Base-by-base conservation (phyloP, 805 yeast genomes). In the Candida hispaniensis region DNA sequence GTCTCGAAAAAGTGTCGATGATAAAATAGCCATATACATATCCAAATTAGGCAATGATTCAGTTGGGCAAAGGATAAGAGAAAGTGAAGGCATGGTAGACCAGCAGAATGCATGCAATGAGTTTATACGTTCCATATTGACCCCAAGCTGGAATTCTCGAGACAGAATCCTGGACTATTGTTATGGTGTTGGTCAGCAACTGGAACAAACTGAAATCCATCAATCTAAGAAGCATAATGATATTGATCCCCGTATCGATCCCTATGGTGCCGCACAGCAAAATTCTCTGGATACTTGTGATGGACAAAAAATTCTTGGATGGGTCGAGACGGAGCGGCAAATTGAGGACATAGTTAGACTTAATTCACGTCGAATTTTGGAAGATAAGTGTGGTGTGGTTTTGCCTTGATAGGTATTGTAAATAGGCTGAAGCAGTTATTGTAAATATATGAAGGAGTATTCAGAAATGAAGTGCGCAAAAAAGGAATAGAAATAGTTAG, bases 91-190 rank as follows among this genome's bases (percentile, higher is more conserved):
- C 6, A 23, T 17, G 28, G 24, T 28, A 1, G 36, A 28, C 8
- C 24, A 32, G 28, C 10, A 24, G 18, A 27, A 27, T 4, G 36
- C 39, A 4, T 34, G 39, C 12, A 17, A 27, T 16, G 39, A 27
- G 38, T 34, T 27, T 28, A 25, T 34, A 5, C 25, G 19, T 10
- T 11, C 33, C 14, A 36, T 34, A 19, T 36, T 34, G 16, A 6
- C 16, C n/a, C 39, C 39, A 2, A 36, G 25, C 4, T 34, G 39
- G 39, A 27, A 13, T 36, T 25, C 19, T 4, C 39, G 39, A 4
- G 38, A 28, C 13, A 22, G 26, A 8, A 34, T 34, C 8, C 20
- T 34, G 14, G 18, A 23, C 14, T 34, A n/a, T n/a, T n/a, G n/a
- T n/a, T n/a, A n/a, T n/a, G n/a, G n/a, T n/a, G n/a, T n/a, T n/a